These are phyloP conservation scores for Hyparrhenia diplandra DNA, from an alignment of 176 grass and related monocot species.

Conservation along the genomic window DNA sequence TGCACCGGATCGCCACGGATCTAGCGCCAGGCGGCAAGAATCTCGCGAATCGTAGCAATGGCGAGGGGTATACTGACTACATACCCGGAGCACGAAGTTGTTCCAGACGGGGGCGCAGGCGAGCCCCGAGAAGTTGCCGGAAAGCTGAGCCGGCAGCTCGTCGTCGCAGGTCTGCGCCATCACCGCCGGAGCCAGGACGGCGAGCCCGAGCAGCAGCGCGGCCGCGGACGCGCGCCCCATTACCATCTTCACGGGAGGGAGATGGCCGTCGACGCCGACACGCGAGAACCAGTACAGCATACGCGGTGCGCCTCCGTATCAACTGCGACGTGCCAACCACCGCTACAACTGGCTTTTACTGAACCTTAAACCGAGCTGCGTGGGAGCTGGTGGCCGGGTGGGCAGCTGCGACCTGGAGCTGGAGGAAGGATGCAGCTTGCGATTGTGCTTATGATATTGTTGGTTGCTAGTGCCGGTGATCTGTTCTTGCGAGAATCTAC, in stretches of 20 bases:
- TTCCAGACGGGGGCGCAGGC: conserved; percentile 81
- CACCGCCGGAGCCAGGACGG: conserved; percentile 22
- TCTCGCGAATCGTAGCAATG: neutral
- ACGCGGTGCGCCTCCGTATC: neutral
- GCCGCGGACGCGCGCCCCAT: conserved; percentile 26
- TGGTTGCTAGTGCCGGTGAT: neutral
- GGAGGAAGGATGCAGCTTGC: conserved; percentile 3
- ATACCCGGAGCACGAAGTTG: conserved; percentile 80
- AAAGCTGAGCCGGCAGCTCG: conserved; percentile 43
- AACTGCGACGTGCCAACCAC: conserved; percentile 6
- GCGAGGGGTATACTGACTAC: neutral
- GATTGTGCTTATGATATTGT: conserved; percentile 34
- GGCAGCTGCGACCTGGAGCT: conserved; percentile 10
- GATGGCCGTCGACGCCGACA: conserved; percentile 13
- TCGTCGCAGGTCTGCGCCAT: conserved; percentile 49
- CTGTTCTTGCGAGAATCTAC: neutral
- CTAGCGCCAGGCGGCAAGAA: neutral
- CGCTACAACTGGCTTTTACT: no score
- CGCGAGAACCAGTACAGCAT: neutral
- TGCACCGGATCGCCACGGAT: neutral
- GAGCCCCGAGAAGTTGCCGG: conserved; percentile 66
- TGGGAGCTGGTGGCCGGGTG: neutral
- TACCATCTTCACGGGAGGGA: conserved; percentile 33
- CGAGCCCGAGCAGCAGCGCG: conserved; percentile 35
- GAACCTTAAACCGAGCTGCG: neutral